These are phyloP conservation scores for Erythrobasidium hasegawianum DNA, from an alignment of 1,284 basidiomycete genomes.

Conservation along the genomic window DNA sequence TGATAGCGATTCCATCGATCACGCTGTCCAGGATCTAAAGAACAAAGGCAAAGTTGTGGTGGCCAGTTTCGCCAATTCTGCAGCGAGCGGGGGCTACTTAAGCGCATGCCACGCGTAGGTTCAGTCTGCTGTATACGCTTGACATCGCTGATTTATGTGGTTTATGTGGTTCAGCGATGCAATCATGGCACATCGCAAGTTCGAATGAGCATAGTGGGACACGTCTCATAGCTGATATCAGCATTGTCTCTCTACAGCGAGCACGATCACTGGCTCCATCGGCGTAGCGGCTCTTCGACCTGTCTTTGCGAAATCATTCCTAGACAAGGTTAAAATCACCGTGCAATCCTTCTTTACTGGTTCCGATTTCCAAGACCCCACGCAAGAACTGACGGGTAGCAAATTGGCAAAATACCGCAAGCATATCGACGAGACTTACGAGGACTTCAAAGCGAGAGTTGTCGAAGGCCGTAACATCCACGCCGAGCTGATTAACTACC, in stretches of 20 bases:
- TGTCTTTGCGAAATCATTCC: constrained; percentile 50
- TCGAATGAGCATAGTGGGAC: too few species aligned
- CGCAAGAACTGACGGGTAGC: constrained; percentile 47
- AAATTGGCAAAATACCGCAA: constrained; percentile 45
- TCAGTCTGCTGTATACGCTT: constrained; percentile 30
- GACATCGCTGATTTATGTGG: too few species aligned
- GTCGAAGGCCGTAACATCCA: constrained; percentile 49
- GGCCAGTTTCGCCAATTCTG: constrained; percentile 51
- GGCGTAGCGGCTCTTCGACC: constrained; percentile 51
- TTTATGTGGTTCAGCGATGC: constrained; percentile 37
- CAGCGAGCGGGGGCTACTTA: constrained; percentile 51
- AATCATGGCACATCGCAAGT: constrained; percentile 38
- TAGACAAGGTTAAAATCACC: constrained; percentile 49
- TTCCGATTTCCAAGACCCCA: constrained; percentile 46
- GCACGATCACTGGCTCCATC: constrained; percentile 52
- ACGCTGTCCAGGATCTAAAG: constrained; percentile 48
- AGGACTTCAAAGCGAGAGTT: constrained; percentile 46
- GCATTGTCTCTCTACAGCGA: constrained; percentile 39
- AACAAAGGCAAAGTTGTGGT: constrained; percentile 50
- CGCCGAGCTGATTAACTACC: constrained; percentile 47
- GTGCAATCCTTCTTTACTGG: constrained; percentile 51
- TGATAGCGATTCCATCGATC: constrained; percentile 51
- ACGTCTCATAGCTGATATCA: background rate
- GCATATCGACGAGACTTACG: constrained; percentile 51
- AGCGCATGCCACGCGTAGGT: constrained; percentile 47